Percentiles rank a stretch among this genome's conserved stretches.
Evolutionary conservation across 192 early-diverging fungal species (phyloP).

Genomic region (Linnemannia hyalina): DNA sequence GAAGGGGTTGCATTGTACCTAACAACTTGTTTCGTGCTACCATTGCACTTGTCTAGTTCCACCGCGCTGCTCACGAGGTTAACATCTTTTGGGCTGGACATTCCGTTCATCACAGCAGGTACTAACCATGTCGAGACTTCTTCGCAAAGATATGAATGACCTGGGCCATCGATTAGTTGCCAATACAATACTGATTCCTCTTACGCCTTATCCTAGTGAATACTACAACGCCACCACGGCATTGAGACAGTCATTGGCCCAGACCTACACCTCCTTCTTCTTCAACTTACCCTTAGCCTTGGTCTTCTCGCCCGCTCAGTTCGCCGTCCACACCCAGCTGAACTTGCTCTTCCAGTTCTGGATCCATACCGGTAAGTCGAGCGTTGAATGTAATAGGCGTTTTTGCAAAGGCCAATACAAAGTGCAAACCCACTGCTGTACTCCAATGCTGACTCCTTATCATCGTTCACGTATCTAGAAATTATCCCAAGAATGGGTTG

Average conservation of each 20-base stretch:
- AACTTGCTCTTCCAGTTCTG: conserved; percentile 68
- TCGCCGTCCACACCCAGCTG: conserved; percentile 66
- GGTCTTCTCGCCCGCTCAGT: conserved; percentile 66
- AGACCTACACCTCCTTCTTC: conserved; percentile 65
- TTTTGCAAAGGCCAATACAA: not conserved
- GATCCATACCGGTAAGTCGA: conserved; percentile 51
- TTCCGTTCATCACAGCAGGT: conserved; percentile 59
- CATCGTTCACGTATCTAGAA: conserved; percentile 54
- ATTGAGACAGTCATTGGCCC: conserved; percentile 64
- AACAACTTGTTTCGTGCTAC: not conserved
- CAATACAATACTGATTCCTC: conserved; percentile 21
- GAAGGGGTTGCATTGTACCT: not conserved
- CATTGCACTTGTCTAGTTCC: conserved; percentile 54
- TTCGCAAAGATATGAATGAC: not conserved
- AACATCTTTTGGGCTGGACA: conserved; percentile 72
- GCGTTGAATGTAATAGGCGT: not conserved
- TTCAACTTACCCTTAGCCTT: conserved; percentile 68
- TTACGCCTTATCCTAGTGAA: conserved; percentile 34
- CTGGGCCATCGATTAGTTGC: not conserved
- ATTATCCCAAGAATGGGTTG: conserved; percentile 64
- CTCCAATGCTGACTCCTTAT: not conserved
- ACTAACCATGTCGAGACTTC: not conserved
- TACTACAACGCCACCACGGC: conserved; percentile 72
- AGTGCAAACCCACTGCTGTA: not conserved
- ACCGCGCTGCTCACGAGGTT: conserved; percentile 70